Base-by-base conservation (phyloP, 306 rosid species). In the Vigna unguiculata region DNA sequence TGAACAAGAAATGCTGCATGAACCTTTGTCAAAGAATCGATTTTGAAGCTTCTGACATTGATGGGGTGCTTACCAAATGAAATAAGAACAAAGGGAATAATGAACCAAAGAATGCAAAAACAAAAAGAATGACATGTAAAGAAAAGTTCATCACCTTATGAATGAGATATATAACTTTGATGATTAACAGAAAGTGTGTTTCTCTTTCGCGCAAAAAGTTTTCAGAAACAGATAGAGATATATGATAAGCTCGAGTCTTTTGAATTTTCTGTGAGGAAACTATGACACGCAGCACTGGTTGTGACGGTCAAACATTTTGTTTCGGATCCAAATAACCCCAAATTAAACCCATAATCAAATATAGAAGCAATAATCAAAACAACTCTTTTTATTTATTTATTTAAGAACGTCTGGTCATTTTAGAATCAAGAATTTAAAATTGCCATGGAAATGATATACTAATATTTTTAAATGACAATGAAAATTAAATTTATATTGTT, bases 1-100 rank as follows among this genome's bases (percentile, higher is more conserved):
- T 7, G 30, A 40, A 17, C 61, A 46, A 61, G 61, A 74, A 74
- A 6, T 32, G 36, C 1, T 75, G 21, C 22, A 34, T 22, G 6
- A 59, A 52, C 62, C 82, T 69, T 4, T 32, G 12, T 70, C 22
- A 59, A 78, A 70, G 77, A 78, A 0, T 70, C 71, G 11, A 48
- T 59, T 70, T 59, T 69, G 46, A 47, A 38, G 14, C 55, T 9
- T 21, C 2, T 15, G 38, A 22, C 3, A 7, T 32, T 21, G 6
- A 68, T 43, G 24, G 48, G 67, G 48, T 54, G 67, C 74, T 11
- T 51, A 68, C 24, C 69, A 3, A 43, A 30, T 66, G 74, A 53
- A 1, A 45, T 7, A 8, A 25, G 30, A 48, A 6, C 16, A 7
- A 48, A 48, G 4, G 28, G 25, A 5, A 32, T 32, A 32, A 5